Evolutionary conservation across 164 flowering plant species (phyloP), one percentile per base, ranked within the genome.

Genomic region (Berberis vulgaris): DNA sequence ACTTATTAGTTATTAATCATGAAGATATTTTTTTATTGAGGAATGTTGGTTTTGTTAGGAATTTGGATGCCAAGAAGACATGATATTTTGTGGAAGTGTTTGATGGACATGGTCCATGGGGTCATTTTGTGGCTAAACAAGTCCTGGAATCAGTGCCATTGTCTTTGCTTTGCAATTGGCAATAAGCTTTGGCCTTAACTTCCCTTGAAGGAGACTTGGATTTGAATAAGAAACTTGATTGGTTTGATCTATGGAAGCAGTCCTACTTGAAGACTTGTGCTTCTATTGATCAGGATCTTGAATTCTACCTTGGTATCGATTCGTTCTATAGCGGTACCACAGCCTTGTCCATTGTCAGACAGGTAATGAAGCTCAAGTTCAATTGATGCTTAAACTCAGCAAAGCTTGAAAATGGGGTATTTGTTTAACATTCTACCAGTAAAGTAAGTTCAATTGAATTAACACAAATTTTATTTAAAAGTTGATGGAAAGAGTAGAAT

Each of bases 21-120:
- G 55, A 26, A 26, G n/a, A 12, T 6, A 10, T 52, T 11, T 3
- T 11, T 6, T 56, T 5, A 47, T 5, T 38, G 40, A 7, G 8
- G 13, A 65, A 6, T 66, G 39, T 40, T 10, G 42, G 9, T 6
- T n/a, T 53, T 63, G 2, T 43, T 60, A 91, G 97, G 95, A 77
- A 76, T 91, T 88, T 67, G 97, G 97, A 49, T 82, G 84, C 68
- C 90, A 91, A 77, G 82, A 78, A 67, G 96, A 91, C 71, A 81
- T 86, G 87, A 74, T 78, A 10, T 89, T 91, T 61, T 89, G 96
- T 66, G 98, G 98, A 47, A 47, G 78, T 91, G 46, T 91, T 91
- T 62, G 98, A 91, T 61, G 98, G 98, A 64, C 98, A 91, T 63
- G 96, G 98, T 39, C 81, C 86, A 38, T 92, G 98, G 98, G 98